These are phyloP conservation scores for Stephanodiscus minutulus DNA, from an alignment of 108 stramenopile genomes.

Conservation along the genomic window DNA sequence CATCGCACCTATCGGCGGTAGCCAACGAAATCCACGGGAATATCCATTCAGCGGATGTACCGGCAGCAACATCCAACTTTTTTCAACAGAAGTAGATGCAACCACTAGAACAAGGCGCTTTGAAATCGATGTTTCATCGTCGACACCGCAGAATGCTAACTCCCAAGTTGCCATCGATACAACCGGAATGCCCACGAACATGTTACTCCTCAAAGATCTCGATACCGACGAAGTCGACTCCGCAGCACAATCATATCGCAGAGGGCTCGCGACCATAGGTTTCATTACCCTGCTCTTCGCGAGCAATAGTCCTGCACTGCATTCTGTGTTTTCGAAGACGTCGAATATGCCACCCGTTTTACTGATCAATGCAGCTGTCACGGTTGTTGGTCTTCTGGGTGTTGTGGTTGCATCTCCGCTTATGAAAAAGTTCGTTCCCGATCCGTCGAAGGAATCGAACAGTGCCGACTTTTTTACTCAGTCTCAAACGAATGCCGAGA, in stretches of 20 bases:
- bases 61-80: not conserved
- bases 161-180: conserved; percentile 13
- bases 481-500: not conserved
- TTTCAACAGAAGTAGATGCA: not conserved
- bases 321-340: conserved; percentile 58
- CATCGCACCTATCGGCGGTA: not conserved
- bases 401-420: conserved; percentile 55
- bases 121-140: not conserved
- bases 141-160: not conserved
- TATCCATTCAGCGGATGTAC: not conserved
- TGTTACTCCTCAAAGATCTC: not conserved
- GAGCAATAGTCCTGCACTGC: conserved; percentile 67
- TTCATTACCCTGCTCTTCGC: conserved; percentile 74
- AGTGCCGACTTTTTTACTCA: too few species aligned
- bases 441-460: conserved; percentile 46
- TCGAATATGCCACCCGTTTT: conserved; percentile 55
- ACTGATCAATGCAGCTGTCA: conserved; percentile 69
- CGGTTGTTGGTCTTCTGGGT: conserved; percentile 62
- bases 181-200: conserved; percentile 9
- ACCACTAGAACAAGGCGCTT: not conserved
- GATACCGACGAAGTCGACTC: conserved; percentile 12
- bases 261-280: conserved; percentile 67
- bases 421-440: conserved; percentile 44
- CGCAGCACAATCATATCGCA: conserved; percentile 38
- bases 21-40: not conserved